Evolutionary conservation across 192 early-diverging fungal genomes (phyloP).

Genomic region (Coemansia sp.): DNA sequence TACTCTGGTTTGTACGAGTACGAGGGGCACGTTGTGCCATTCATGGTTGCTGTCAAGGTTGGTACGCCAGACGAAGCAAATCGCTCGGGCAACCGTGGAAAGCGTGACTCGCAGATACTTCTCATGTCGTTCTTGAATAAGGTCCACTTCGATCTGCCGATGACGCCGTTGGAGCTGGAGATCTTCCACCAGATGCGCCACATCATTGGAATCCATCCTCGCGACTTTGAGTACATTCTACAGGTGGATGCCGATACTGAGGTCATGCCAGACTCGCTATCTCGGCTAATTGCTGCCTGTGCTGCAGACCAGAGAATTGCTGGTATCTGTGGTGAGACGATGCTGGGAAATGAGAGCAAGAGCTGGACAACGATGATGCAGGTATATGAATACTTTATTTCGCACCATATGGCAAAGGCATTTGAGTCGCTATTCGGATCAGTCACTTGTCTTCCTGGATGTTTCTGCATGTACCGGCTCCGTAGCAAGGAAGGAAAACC

Average conservation of each 20-base stretch:
- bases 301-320: constrained; percentile 90
- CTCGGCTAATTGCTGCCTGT: constrained; percentile 92
- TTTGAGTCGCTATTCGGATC: too few species aligned
- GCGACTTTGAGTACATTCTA: constrained; percentile 96
- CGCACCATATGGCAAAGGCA: constrained; percentile 92
- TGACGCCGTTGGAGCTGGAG: constrained; percentile 95
- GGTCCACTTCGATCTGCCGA: constrained; percentile 90
- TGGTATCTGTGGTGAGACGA: constrained; percentile 97
- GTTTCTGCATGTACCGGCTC: constrained; percentile 99
- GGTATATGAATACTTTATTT: constrained; percentile 99
- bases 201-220: constrained; percentile 97
- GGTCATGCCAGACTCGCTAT: constrained; percentile 89
- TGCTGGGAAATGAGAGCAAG: constrained; percentile 89
- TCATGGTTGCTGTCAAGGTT: constrained; percentile 91
- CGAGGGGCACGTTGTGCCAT: constrained; percentile 88
- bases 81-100: constrained; percentile 94
- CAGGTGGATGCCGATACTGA: constrained; percentile 99
- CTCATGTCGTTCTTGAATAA: constrained; percentile 97
- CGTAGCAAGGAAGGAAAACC: constrained; percentile 92
- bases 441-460: constrained; percentile 84
- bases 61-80: constrained; percentile 80
- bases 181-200: constrained; percentile 99
- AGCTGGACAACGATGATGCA: constrained; percentile 99
- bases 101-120: constrained; percentile 98
- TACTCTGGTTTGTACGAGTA: constrained; percentile 95